Evolutionary conservation across 106 monocot species (phyloP).

Genomic region (Allium sativum): DNA sequence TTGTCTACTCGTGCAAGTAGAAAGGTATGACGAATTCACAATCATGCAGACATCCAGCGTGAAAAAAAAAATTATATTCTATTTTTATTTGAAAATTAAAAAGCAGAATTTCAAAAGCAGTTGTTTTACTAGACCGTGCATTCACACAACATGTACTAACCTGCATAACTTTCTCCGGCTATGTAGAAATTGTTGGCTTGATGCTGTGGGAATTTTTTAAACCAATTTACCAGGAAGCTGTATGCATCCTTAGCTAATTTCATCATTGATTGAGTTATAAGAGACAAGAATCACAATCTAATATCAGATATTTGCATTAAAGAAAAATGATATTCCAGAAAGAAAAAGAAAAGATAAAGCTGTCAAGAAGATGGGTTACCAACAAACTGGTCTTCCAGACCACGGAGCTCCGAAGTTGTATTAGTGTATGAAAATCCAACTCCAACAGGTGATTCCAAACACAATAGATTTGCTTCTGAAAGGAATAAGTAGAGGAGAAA

Average conservation of each 20-base stretch:
- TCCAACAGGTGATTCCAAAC: constrained; percentile 60
- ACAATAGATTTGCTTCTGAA: constrained; percentile 72
- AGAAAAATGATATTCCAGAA: not conserved
- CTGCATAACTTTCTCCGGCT: constrained; percentile 73
- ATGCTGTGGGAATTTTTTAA: constrained; percentile 58
- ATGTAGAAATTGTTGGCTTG: constrained; percentile 55
- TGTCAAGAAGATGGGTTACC: constrained; percentile 24
- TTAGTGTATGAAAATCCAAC: constrained; percentile 78
- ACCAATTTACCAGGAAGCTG: constrained; percentile 57
- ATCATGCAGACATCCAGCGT: not conserved
- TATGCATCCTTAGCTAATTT: constrained; percentile 60
- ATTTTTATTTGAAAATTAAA: too few relatives aligned
- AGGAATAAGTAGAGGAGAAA: not conserved
- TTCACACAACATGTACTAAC: constrained; percentile 8
- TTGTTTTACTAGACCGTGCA: too few relatives aligned
- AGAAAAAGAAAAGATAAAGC: too few relatives aligned
- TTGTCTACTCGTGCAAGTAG: too few relatives aligned
- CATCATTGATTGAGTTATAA: not conserved
- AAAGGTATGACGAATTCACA: not conserved
- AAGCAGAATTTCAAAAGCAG: not conserved
- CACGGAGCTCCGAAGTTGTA: constrained; percentile 51
- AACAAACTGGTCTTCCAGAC: constrained; percentile 58
- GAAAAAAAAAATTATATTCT: too few relatives aligned
- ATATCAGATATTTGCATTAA: not conserved
- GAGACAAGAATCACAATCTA: not conserved